Evolutionary conservation across 202 grass and related monocot genomes (phyloP), one percentile per base, ranked within the genome.

Genomic region (Sporobolus alterniflorus): DNA sequence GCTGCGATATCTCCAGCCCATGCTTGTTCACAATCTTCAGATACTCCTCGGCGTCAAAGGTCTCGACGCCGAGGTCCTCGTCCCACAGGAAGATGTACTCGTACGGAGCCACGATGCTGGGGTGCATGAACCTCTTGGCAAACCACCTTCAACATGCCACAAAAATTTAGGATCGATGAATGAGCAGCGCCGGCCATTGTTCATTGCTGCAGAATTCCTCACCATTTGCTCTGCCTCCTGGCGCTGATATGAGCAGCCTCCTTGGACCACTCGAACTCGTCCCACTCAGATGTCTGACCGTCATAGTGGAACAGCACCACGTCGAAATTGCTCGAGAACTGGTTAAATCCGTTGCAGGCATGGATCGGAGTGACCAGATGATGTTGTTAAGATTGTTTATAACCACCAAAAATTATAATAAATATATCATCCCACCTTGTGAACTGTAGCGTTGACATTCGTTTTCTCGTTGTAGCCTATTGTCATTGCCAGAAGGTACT

Each of bases 31-130:
- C 79, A 21, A 87, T 25, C 75, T 80, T 87, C 32, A 80, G 21
- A 14, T 89, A 97, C 86, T 94, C 85, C 76, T 89, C 88, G 0
- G 94, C 88, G 22, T 69, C 59, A 73, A 97, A 97, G 68, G 79
- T 75, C 43, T 97, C 92, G 0, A 85, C 64, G 26, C 89, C 94
- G 9, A 97, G 75, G 21, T 94, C 94, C 71, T 97, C 91, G 10
- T 97, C 91, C 94, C 94, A 97, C 67, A 97, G 47, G 71, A 97
- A 97, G 63, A 97, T 64, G 79, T 92, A 97, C 30, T 97, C 94
- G 0, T 92, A 97, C 5, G 82, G 69, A 28, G 87, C 89, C 54
- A 97, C 85, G 7, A 92, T 67, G 77, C 81, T 89, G 16, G 94
- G 94, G 36, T 97, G 94, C 84, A 94, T 16, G 78, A 97, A 94